phyloP scores from a whole-genome alignment of 495 filamentous ascomycete species.

The Articulospora tetracladia region DNA sequence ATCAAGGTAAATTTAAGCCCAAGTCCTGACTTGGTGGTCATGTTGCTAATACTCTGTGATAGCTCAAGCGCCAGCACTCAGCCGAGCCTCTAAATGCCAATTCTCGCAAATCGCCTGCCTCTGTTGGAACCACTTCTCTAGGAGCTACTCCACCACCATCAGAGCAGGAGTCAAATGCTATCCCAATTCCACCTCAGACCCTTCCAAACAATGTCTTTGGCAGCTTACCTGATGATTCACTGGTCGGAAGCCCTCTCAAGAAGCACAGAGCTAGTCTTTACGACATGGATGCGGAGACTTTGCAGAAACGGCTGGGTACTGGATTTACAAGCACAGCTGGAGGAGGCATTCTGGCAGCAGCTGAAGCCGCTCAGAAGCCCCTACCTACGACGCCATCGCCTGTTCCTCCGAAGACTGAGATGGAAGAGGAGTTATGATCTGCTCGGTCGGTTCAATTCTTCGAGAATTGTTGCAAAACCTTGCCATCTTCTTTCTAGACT shows the following conservation, averaged over 20 bases:
- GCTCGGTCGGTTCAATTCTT: background rate
- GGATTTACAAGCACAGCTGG: conserved; percentile 9
- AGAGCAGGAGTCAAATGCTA: conserved; percentile 21
- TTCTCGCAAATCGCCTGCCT: conserved; percentile 35
- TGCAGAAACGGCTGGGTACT: conserved; percentile 19
- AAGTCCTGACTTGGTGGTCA: background rate
- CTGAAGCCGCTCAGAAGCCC: conserved; percentile 30
- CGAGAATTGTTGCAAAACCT: background rate
- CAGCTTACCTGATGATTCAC: conserved; percentile 38
- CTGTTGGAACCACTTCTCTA: conserved; percentile 41
- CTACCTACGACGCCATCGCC: conserved; percentile 25
- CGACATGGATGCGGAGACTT: conserved; percentile 51
- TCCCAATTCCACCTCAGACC: conserved; percentile 23
- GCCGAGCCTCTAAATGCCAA: conserved; percentile 62
- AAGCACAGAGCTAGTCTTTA: conserved; percentile 73
- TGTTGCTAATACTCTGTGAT: conserved; percentile 18
- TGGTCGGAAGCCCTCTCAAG: conserved; percentile 78
- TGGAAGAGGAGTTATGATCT: conserved; percentile 44
- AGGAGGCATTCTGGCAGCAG: conserved; percentile 29
- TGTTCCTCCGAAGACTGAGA: conserved; percentile 8
- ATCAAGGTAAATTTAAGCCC: conserved; percentile 68
- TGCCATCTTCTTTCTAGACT: background rate
- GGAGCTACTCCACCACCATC: conserved; percentile 24
- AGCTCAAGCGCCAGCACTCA: conserved; percentile 96
- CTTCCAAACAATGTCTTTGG: conserved; percentile 22